A percentile compares a stretch with the other conserved stretches of the same genome.
Evolutionary conservation across 2,329 filamentous ascomycete species (phyloP).

Genomic region (Fusarium sp.): DNA sequence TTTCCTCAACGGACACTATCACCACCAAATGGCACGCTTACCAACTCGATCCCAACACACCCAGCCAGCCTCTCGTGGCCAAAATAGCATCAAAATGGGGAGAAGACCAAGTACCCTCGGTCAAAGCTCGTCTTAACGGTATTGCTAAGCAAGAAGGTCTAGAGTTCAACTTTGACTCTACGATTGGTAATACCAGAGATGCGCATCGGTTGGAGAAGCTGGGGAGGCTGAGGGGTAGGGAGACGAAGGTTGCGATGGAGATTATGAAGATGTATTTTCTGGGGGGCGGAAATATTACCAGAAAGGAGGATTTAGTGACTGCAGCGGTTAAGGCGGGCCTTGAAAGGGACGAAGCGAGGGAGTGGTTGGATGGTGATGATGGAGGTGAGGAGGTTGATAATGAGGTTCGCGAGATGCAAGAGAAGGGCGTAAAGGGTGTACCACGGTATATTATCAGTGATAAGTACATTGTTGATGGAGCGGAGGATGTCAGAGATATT

Average conservation of each 20-base stretch:
- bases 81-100: slow-evolving; percentile 76
- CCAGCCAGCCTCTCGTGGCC: slow-evolving; percentile 58
- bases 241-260: slow-evolving; percentile 70
- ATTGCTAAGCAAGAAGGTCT: slow-evolving; percentile 76
- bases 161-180: slow-evolving; percentile 72
- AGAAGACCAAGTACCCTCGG: slow-evolving; percentile 65
- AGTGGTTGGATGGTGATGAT: slow-evolving; percentile 64
- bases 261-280: slow-evolving; percentile 77
- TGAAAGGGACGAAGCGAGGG: slow-evolving; percentile 62
- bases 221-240: slow-evolving; percentile 61
- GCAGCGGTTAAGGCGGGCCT: slow-evolving; percentile 67
- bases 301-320: slow-evolving; percentile 61
- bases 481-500: slow-evolving; percentile 76
- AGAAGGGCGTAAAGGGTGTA: slow-evolving; percentile 71
- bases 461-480: slow-evolving; percentile 74
- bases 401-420: slow-evolving; percentile 65
- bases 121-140: slow-evolving; percentile 67
- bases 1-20: slow-evolving; percentile 77
- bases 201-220: slow-evolving; percentile 74
- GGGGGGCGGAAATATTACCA: slow-evolving; percentile 72
- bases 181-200: slow-evolving; percentile 58
- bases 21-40: slow-evolving; percentile 81
- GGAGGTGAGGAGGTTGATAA: slow-evolving; percentile 69
- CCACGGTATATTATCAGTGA: slow-evolving; percentile 81
- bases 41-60: slow-evolving; percentile 78